These are phyloP conservation scores for Sporothrix euskadiensis DNA, from an alignment of 2,329 filamentous ascomycete species.

Conservation along the genomic window DNA sequence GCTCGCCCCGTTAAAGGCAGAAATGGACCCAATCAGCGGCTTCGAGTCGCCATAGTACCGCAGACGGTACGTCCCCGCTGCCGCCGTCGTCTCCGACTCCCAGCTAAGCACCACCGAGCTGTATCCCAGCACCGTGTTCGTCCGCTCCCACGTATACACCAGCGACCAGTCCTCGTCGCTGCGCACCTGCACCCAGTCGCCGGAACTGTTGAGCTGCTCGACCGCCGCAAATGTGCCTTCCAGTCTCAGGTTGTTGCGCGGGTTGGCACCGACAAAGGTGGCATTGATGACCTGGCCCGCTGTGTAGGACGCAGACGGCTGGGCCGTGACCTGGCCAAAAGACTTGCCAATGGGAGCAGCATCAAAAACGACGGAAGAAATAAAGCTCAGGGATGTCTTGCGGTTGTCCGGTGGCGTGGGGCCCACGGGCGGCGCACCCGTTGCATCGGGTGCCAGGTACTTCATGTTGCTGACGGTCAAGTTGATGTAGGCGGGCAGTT, in stretches of 20 bases:
- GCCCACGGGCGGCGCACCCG: constrained; percentile 51
- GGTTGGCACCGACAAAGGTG: constrained; percentile 82
- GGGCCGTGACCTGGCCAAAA: constrained; percentile 65
- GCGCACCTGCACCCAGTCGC: constrained; percentile 65
- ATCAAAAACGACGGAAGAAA: constrained; percentile 76
- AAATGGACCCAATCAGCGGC: constrained; percentile 55
- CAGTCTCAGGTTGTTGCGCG: constrained; percentile 78
- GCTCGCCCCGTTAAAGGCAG: constrained; percentile 53
- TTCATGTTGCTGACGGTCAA: constrained; percentile 71
- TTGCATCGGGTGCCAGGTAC: constrained; percentile 58
- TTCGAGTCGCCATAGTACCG: constrained; percentile 82
- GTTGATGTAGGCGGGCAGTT: constrained; percentile 84
- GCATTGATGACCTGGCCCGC: constrained; percentile 62
- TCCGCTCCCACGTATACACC: constrained; percentile 76
- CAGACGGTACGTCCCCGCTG: constrained; percentile 69
- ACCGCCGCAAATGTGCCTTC: constrained; percentile 77
- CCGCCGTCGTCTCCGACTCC: constrained; percentile 67
- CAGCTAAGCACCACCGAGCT: constrained; percentile 76
- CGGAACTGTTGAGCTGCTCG: constrained; percentile 56
- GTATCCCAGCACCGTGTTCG: constrained; percentile 67
- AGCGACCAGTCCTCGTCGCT: constrained; percentile 81
- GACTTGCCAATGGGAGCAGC: constrained; percentile 61
- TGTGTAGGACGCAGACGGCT: constrained; percentile 53
- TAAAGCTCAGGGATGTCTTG: constrained; percentile 74
- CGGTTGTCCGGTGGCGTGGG: constrained; percentile 76